phyloP scores from a whole-genome alignment of 164 flowering plant species.

The Kingdonia uniflora region DNA sequence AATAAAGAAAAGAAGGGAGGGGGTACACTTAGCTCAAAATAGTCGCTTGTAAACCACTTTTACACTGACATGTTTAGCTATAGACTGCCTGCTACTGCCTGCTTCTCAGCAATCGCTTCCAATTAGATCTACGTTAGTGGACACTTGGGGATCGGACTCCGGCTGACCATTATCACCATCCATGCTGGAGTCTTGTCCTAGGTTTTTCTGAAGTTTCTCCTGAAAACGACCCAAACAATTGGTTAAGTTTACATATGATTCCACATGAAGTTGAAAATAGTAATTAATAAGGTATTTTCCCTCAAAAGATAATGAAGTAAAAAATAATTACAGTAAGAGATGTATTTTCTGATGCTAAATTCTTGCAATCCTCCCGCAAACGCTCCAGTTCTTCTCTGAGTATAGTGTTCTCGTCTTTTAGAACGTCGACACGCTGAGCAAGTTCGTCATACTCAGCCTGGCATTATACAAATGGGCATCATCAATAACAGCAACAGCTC shows the following conservation, averaged over 20 bases:
- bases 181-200: conserved; percentile 8
- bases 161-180: conserved; percentile 9
- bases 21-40: conserved; percentile 10
- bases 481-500: too few relatives aligned
- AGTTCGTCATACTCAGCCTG: conserved; percentile 33
- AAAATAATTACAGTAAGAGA: conserved; percentile 18
- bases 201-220: conserved; percentile 21
- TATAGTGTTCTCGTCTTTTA: conserved; percentile 18
- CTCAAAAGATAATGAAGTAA: background rate
- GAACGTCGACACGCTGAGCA: conserved; percentile 20
- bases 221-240: conserved; percentile 5
- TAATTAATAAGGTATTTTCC: too few relatives aligned
- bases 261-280: too few relatives aligned
- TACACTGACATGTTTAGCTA: conserved; percentile 4
- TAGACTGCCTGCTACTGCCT: conserved; percentile 11
- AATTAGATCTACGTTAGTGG: conserved; percentile 9
- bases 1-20: conserved; percentile 3
- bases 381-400: conserved; percentile 22
- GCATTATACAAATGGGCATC: background rate
- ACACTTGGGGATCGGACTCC: conserved; percentile 13
- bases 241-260: too few relatives aligned
- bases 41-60: conserved; percentile 9
- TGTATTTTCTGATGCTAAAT: conserved; percentile 20
- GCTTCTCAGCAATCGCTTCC: conserved; percentile 8
- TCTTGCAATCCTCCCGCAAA: conserved; percentile 20